A percentile compares a stretch with the other conserved stretches of the same genome.
Evolutionary conservation across 208 protist genomes (phyloP).

Genomic region (Crithidia mellificae): DNA sequence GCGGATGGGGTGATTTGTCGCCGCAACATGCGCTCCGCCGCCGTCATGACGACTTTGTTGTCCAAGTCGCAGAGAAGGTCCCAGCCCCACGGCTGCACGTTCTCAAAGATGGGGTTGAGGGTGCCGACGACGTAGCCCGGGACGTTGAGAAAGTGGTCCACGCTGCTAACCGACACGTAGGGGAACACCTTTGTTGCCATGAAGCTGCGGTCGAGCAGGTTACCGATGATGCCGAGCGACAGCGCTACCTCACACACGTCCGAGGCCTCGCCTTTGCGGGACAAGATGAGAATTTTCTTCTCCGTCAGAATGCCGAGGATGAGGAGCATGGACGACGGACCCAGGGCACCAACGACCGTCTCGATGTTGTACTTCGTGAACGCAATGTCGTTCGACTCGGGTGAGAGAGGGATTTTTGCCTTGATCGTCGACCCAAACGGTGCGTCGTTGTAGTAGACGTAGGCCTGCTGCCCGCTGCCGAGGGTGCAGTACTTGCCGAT

Average conservation of each 20-base stretch:
- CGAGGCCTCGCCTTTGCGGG: conserved; percentile 51
- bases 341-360: conserved; percentile 55
- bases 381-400: conserved; percentile 48
- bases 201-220: conserved; percentile 64
- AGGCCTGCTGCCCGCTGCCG: conserved; percentile 35
- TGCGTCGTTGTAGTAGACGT: conserved; percentile 43
- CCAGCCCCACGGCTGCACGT: conserved; percentile 57
- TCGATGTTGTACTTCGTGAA: conserved; percentile 67
- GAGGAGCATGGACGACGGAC: conserved; percentile 60
- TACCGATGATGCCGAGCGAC: conserved; percentile 65
- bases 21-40: conserved; percentile 35
- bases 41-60: conserved; percentile 42
- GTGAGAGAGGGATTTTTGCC: conserved; percentile 51
- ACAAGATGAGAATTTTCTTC: conserved; percentile 81
- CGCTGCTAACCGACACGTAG: conserved; percentile 72
- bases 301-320: conserved; percentile 61
- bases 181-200: conserved; percentile 77
- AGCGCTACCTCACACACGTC: conserved; percentile 76
- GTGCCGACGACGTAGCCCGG: conserved; percentile 81
- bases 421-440: conserved; percentile 56
- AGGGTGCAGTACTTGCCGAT: conserved; percentile 42
- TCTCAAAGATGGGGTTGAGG: conserved; percentile 84
- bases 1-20: conserved; percentile 9
- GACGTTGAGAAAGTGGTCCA: conserved; percentile 58
- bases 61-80: conserved; percentile 79